Evolutionary conservation across 345 rosid genomes (phyloP).

Genomic region (Camelina neglecta): DNA sequence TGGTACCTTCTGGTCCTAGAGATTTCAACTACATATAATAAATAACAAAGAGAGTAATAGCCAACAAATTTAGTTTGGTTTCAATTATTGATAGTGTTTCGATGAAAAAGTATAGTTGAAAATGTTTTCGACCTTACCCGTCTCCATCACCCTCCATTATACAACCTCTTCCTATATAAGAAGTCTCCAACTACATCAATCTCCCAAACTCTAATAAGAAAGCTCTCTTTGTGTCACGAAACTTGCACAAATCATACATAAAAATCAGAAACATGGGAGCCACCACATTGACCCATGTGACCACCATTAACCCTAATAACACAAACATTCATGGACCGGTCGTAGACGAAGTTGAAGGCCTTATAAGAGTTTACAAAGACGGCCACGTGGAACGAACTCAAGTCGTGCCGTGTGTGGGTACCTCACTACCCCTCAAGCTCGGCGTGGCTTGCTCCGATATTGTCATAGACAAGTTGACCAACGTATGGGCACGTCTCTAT

Average conservation of each 20-base stretch:
- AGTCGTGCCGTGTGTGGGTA: constrained; percentile 55
- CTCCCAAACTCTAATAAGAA: constrained; percentile 21
- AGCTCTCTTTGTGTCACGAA: constrained; percentile 27
- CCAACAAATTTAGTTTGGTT: constrained; percentile 18
- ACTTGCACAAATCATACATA: constrained; percentile 15
- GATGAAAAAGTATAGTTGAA: neutral
- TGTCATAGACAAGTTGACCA: constrained; percentile 53
- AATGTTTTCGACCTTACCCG: constrained; percentile 28
- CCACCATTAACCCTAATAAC: constrained; percentile 36
- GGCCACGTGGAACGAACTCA: constrained; percentile 67
- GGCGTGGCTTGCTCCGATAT: constrained; percentile 61
- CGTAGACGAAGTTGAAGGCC: constrained; percentile 63
- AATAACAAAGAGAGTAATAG: constrained; percentile 25
- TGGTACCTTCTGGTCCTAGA: constrained; percentile 19
- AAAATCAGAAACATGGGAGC: constrained; percentile 38
- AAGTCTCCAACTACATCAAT: constrained; percentile 30
- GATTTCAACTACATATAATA: constrained; percentile 37
- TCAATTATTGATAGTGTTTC: constrained; percentile 33
- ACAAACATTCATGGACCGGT: constrained; percentile 48
- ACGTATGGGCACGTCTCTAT: constrained; percentile 73
- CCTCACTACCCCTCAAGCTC: constrained; percentile 49
- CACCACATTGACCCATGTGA: constrained; percentile 31
- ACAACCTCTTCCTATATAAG: constrained; percentile 27
- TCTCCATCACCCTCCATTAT: constrained; percentile 30
- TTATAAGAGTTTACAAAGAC: constrained; percentile 67